Conservation (phyloP, 495 filamentous ascomycete genomes). For the Hyaloscypha hepaticicola region DNA sequence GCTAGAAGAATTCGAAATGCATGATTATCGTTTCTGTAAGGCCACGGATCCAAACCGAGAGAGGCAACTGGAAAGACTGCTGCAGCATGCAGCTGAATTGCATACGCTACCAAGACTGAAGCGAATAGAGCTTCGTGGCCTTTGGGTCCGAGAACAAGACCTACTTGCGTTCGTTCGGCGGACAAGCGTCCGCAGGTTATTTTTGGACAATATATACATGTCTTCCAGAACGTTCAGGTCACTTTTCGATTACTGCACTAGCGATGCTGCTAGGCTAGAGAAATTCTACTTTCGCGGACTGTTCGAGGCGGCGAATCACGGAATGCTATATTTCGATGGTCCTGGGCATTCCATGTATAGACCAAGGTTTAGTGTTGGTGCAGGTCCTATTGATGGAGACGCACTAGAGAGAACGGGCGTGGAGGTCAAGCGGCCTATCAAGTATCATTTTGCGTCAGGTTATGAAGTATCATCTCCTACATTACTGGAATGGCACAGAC, state of each 20-base stretch:
- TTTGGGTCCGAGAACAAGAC: background rate
- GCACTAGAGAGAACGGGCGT: too few species aligned
- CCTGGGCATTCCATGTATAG: too few species aligned
- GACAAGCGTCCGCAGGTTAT: background rate
- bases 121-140: background rate
- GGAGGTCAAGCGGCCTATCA: too few species aligned
- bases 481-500: too few species aligned
- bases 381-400: too few species aligned
- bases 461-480: too few species aligned
- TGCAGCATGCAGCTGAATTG: background rate
- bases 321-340: too few species aligned
- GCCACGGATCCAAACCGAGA: too few species aligned
- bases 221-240: conserved; percentile 8
- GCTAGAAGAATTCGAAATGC: conserved; percentile 8
- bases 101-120: conserved; percentile 11
- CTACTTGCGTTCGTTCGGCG: conserved; percentile 4
- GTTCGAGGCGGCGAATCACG: too few species aligned
- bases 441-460: too few species aligned
- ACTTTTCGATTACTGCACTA: conserved; percentile 11
- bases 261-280: conserved; percentile 4
- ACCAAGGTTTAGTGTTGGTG: too few species aligned
- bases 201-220: background rate
- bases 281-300: conserved; percentile 6
- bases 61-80: background rate
- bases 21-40: too few species aligned